Conservation (phyloP, 768 basidiomycete genomes). For the Boletus huronensis region DNA sequence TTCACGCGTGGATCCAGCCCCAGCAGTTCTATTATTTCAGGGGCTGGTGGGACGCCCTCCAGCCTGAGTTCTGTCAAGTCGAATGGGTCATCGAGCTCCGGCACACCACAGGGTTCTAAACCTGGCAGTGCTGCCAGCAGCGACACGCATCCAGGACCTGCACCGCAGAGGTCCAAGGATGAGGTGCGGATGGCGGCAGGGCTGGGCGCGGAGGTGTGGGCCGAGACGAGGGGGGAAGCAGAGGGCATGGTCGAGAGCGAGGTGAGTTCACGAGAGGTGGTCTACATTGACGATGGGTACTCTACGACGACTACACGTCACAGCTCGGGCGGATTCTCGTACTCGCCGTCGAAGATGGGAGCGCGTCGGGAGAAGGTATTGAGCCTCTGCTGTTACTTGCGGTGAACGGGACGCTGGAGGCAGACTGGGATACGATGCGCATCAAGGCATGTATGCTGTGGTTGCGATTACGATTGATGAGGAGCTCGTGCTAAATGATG, state of each 20-base stretch:
- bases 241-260: conserved; percentile 75
- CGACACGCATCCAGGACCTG: conserved; percentile 4
- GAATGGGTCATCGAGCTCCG: background rate
- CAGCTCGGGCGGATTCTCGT: conserved; percentile 73
- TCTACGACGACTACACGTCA: conserved; percentile 1
- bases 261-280: conserved; percentile 37
- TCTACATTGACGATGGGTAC: background rate
- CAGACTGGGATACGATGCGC: conserved; percentile 67
- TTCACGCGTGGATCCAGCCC: conserved; percentile 4
- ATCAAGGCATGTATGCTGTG: conserved; percentile 46
- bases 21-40: conserved; percentile 4
- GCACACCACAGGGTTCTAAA: conserved; percentile 13
- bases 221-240: conserved; percentile 55
- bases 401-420: conserved; percentile 55
- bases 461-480: background rate
- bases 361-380: conserved; percentile 3
- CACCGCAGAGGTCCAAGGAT: conserved; percentile 53
- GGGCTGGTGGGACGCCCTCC: background rate
- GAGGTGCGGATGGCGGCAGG: conserved; percentile 71
- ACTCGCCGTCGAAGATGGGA: conserved; percentile 52
- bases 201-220: conserved; percentile 73
- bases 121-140: conserved; percentile 5
- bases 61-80: conserved; percentile 15
- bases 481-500: background rate
- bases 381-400: conserved; percentile 68